Percentiles rank a stretch among this genome's conserved stretches.
Evolutionary conservation across 208 protist species (phyloP).

Genomic region (Naegleria lovaniensis): DNA sequence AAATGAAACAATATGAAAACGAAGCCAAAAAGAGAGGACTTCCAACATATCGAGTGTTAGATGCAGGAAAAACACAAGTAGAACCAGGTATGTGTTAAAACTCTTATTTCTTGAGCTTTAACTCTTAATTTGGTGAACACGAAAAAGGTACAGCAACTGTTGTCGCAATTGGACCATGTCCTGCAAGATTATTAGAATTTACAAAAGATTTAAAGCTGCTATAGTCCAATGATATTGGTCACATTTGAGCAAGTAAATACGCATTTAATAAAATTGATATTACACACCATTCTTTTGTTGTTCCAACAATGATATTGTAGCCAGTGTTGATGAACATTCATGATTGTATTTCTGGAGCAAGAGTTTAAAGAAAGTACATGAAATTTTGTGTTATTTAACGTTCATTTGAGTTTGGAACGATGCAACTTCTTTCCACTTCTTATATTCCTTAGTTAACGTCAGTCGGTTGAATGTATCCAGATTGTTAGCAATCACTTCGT

Average conservation of each 20-base stretch:
- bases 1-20: constrained; percentile 53
- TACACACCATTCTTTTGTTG: too few relatives aligned
- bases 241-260: too few relatives aligned
- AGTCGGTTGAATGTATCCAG: background rate
- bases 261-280: too few relatives aligned
- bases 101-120: too few relatives aligned
- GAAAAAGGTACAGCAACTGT: background rate
- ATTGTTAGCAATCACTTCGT: background rate
- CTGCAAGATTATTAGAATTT: background rate
- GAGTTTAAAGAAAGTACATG: too few relatives aligned
- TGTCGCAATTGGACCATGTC: background rate
- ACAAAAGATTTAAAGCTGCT: background rate
- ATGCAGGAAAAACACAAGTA: constrained; percentile 85
- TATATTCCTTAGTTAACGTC: background rate
- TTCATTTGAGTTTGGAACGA: background rate
- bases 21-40: constrained; percentile 53
- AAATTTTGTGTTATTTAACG: too few relatives aligned
- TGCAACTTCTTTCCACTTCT: background rate
- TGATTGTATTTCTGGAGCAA: too few relatives aligned
- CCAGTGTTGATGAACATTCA: too few relatives aligned
- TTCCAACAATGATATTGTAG: too few relatives aligned
- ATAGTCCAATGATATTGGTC: background rate
- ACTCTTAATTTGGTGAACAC: too few relatives aligned
- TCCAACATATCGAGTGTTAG: constrained; percentile 65
- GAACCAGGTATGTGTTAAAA: too few relatives aligned